Base-by-base conservation (phyloP, 371 early-diverging fungal genomes). In the Conidiobolus incongruus region DNA sequence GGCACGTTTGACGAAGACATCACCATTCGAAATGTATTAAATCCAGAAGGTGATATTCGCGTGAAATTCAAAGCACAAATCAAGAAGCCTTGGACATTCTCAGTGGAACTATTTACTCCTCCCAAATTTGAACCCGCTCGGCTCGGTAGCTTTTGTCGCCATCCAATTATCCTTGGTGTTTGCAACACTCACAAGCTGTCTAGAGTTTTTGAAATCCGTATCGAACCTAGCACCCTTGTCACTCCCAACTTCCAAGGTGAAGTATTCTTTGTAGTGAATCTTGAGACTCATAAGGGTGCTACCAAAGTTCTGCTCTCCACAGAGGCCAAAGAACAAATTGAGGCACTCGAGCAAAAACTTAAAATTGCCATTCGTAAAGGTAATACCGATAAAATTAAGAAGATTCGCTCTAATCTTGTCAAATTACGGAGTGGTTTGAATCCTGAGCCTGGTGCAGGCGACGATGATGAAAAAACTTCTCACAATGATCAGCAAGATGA, bases 341-440 rank as follows among this genome's bases (percentile, higher is more conserved):
- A 96, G 64, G 67, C 75, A 34, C 48, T 93, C 47, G 91, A 94
- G 56, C 95, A 95, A 48, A 96, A 95, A 58, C 64, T 94, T 26
- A 95, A 95, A 58, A 96, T 96, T 54, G 94, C 94, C 0, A 68
- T 64, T 36, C 70, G 94, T 35, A 96, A 96, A 54, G 84, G 81
- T 13, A 72, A 75, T 8, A 64, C 68, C 2, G 95, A 94, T 22
- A 96, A 95, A 55, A 74, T 81, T 2, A 67, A 75, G 38, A 89
- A 91, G 52, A 72, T 90, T 30, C 46, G 65, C n/a, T 76, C 73
- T 34, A 82, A 84, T 48, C 54, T 93, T 31, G 72, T 77, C 30
- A 40, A 47, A 15, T 49, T 59, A 21, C 50, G 56, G 6, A 51
- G 59, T 29, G 61, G 61, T 12, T n/a, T n/a, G n/a, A n/a, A n/a